Percentiles rank a stretch among this genome's conserved stretches.
These are phyloP conservation scores for Carex cristatella DNA, from an alignment of 176 grass and related monocot species.

Conservation along the genomic window DNA sequence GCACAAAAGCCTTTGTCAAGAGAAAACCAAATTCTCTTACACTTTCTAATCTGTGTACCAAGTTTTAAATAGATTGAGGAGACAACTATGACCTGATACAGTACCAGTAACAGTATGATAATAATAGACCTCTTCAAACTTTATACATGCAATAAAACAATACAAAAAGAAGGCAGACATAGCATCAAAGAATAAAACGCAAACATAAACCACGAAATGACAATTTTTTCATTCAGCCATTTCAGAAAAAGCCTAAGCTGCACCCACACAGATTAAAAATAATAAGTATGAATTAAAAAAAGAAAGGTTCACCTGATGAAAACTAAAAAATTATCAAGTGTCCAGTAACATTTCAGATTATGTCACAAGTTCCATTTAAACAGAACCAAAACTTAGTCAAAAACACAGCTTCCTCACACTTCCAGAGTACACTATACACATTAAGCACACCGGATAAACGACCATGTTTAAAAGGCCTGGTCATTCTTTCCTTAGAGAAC, in stretches of 20 bases:
- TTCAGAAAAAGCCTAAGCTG: not conserved
- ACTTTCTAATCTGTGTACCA: too few species aligned
- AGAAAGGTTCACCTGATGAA: not conserved
- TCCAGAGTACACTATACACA: conserved; percentile 14
- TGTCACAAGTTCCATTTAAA: conserved; percentile 12
- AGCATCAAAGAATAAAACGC: not conserved
- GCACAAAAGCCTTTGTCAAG: too few species aligned
- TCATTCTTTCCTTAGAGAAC: not conserved
- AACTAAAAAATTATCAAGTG: conserved; percentile 6
- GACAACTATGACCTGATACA: not conserved
- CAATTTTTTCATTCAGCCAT: not conserved
- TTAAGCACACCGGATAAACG: not conserved
- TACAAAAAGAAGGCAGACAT: not conserved
- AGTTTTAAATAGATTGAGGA: too few species aligned
- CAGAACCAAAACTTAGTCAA: not conserved
- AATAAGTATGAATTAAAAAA: not conserved
- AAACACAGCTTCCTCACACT: not conserved
- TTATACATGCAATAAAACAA: not conserved
- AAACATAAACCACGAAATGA: not conserved
- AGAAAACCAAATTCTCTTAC: too few species aligned
- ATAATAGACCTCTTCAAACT: not conserved
- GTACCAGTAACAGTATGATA: too few species aligned
- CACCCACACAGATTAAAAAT: not conserved
- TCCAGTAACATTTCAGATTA: not conserved
- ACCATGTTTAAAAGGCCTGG: conserved; percentile 28